Evolutionary conservation across 345 rosid species (phyloP), one percentile per base, ranked within the genome.

Genomic region (Pistacia atlantica): DNA sequence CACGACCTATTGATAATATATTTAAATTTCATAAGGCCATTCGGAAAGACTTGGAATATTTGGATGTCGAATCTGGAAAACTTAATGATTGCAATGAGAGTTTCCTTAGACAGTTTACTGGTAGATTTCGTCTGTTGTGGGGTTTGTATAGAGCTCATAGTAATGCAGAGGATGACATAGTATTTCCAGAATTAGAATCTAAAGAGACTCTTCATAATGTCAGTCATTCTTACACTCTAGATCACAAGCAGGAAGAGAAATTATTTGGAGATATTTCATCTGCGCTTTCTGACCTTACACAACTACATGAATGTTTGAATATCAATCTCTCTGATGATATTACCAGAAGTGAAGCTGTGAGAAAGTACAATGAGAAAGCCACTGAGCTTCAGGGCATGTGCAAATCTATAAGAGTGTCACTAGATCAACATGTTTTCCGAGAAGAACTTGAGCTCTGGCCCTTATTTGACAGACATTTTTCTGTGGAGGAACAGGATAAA

Each of bases 401-500:
- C 79, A 86, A 88, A 80, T 88, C 91, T 64, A 77, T 88, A 20
- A 78, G 86, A 81, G 91, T 88, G 42, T 76, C 91, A 52, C 70
- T 88, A 76, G 90, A 88, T 83, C 91, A 88, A 67, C 91, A 88
- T 83, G 88, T 86, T 55, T 80, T 74, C 49, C 74, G 88, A 11
- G 91, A 88, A 82, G 91, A 88, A 79, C 89, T 84, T 66, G 91
- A 88, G 87, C 77, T 88, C 52, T 88, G 91, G 91, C 91, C 91
- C 3, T 83, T 88, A 75, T 88, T 88, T 83, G 91, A 84, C 60
- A 80, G 83, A 49, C 90, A 88, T 82, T 88, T 88, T 77, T 81
- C 91, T 60, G 89, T 88, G 46, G 91, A 88, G 71, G 89, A 88
- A 56, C 91, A 88, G 76, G 89, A 88, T 69, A 88, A 83, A 71